phyloP scores from a whole-genome alignment of 108 stramenopile species.

The Pseudonitzschia multistriata region DNA sequence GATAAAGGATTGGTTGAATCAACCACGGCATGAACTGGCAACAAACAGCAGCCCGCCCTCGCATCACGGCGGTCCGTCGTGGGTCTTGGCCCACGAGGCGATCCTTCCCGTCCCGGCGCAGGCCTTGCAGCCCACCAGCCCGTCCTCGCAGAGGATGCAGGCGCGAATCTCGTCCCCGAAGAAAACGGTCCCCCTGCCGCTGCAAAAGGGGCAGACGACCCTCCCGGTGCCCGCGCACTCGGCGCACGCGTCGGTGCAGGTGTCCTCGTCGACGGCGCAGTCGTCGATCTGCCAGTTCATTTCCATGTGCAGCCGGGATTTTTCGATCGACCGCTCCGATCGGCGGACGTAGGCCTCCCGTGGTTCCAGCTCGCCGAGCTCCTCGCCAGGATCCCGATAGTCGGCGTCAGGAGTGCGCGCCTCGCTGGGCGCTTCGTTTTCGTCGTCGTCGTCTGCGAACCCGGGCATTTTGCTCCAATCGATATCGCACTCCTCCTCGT shows the following conservation, averaged over 20 bases:
- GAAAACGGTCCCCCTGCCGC: conserved; percentile 22
- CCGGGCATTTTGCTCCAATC: conserved; percentile 38
- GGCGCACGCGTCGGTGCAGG: conserved; percentile 21
- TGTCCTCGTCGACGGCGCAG: conserved; percentile 18
- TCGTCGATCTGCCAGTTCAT: conserved; percentile 39
- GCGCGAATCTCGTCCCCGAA: conserved; percentile 3
- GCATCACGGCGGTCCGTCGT: not conserved
- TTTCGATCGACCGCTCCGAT: not conserved
- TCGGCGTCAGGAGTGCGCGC: too few relatives aligned
- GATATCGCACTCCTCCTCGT: conserved; percentile 41
- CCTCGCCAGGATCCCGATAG: not conserved
- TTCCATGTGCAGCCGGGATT: conserved; percentile 11
- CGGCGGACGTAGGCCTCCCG: not conserved
- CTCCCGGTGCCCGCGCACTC: conserved; percentile 34
- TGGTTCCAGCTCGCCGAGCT: not conserved
- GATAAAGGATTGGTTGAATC: too few relatives aligned
- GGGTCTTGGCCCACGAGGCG: conserved; percentile 1
- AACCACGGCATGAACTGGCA: too few relatives aligned
- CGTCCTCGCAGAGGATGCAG: not conserved
- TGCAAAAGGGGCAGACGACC: conserved; percentile 26
- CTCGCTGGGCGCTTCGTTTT: not conserved
- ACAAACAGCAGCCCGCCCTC: not conserved
- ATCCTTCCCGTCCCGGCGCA: not conserved
- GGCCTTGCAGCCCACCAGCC: not conserved
- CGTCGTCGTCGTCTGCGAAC: conserved; percentile 19